Evolutionary conservation across 1,139 yeast genomes (phyloP).

Genomic region (Geotrichum bryndzae): DNA sequence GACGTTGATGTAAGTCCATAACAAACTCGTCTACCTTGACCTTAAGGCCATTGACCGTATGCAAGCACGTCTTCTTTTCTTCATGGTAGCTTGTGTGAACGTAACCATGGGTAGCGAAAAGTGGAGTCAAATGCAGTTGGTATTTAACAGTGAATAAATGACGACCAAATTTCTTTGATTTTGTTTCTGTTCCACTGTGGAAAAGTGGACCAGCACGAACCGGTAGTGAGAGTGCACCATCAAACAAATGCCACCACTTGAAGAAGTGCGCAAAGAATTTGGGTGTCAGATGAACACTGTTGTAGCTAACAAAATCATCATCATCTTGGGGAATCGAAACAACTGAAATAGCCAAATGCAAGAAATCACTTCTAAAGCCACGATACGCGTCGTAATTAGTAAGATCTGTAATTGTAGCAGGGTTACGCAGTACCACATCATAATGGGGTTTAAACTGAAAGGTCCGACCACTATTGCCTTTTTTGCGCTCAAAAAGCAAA

Average conservation of each 20-base stretch:
- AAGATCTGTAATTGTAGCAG: constrained; percentile 47
- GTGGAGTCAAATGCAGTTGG: constrained; percentile 64
- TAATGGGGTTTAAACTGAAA: constrained; percentile 63
- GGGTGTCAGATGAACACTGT: constrained; percentile 75
- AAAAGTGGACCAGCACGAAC: constrained; percentile 68
- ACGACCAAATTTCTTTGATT: constrained; percentile 60
- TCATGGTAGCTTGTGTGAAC: constrained; percentile 46
- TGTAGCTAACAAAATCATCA: constrained; percentile 38
- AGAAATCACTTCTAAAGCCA: constrained; percentile 71
- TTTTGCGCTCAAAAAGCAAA: constrained; percentile 43
- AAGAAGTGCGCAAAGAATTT: constrained; percentile 60
- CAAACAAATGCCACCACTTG: constrained; percentile 78
- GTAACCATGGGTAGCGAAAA: constrained; percentile 67
- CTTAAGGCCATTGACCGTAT: constrained; percentile 73
- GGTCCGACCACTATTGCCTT: constrained; percentile 38
- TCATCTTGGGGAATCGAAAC: constrained; percentile 39
- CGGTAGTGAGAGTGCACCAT: constrained; percentile 67
- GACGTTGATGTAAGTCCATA: constrained; percentile 80
- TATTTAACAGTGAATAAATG: constrained; percentile 79
- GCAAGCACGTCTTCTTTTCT: constrained; percentile 42
- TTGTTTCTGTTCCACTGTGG: constrained; percentile 38
- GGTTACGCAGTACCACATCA: constrained; percentile 57
- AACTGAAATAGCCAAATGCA: constrained; percentile 72
- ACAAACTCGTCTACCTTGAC: constrained; percentile 59
- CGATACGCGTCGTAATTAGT: constrained; percentile 63